Base-by-base conservation (phyloP, 2,329 filamentous ascomycete genomes). In the Claviceps maximensis region DNA sequence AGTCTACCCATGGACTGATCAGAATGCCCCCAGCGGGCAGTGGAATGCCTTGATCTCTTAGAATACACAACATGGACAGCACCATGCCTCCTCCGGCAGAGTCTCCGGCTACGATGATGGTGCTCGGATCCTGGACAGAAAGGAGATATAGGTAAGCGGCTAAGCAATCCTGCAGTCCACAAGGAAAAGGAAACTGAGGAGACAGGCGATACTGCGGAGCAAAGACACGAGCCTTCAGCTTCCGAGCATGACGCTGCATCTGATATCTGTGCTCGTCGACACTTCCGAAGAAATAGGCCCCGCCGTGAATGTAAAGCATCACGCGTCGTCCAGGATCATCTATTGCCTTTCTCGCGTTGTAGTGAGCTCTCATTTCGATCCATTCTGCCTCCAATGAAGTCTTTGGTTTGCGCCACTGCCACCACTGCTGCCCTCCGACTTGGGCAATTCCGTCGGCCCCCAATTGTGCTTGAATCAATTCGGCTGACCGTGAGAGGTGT, bases 261-360 rank as follows among this genome's bases (percentile, higher is more conserved):
- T 97, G 91, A 70, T 97, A 97, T n/a, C 93, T 83, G 72, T 97
- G 93, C 67, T 95, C 90, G 64, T 96, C 90, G 40, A 96, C 84
- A 60, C 89, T 94, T 15, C 93, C 91, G 65, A 98, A 97, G 70
- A 84, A 98, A 69, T 95, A 97, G 21, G 87, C 91, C 7, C 91
- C 91, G 15, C 93, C 93, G 63, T 97, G 93, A 23, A 97, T 76
- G 68, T 97, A 97, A 25, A 98, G 73, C 80, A 97, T 95, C 54
- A 95, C 82, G 51, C 89, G 82, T 59, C 82, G 83, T 19, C 79
- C 78, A 23, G 77, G 75, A 49, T 80, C 78, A 17, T 71, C 71
- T 0, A 71, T 70, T 62, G 78, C 79, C 65, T 83, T 84, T 54
- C 88, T 80, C 63, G 86, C 82, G 55, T 84, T 74, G 29, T 64